These are phyloP conservation scores for Hypoxylon sp. DNA, from an alignment of 2,329 filamentous ascomycete genomes.

Conservation along the genomic window DNA sequence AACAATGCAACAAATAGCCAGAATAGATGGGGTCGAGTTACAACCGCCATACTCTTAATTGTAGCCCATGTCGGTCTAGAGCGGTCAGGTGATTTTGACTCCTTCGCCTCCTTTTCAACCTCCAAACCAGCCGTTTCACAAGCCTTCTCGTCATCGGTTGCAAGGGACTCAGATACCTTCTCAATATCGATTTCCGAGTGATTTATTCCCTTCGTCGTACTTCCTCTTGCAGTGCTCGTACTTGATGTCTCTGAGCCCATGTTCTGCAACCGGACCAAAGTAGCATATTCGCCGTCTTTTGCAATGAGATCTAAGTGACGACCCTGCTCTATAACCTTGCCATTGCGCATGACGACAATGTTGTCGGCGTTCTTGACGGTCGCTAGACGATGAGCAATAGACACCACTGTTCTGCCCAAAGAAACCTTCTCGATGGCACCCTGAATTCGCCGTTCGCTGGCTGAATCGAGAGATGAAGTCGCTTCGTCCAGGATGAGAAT, in stretches of 20 bases:
- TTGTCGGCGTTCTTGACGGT: conserved; percentile 74
- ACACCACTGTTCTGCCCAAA: conserved; percentile 70
- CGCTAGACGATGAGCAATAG: conserved; percentile 74
- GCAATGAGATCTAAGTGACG: conserved; percentile 71
- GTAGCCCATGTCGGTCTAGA: conserved; percentile 56
- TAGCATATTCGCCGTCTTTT: conserved; percentile 53
- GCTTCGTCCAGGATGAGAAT: conserved; percentile 66
- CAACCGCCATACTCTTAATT: conserved; percentile 56
- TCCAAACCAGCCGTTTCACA: conserved; percentile 24
- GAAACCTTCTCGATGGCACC: conserved; percentile 55
- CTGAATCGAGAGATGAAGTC: conserved; percentile 65
- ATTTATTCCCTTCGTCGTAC: conserved; percentile 49
- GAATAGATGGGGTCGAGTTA: conserved; percentile 59
- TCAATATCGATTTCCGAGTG: conserved; percentile 58
- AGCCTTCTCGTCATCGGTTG: conserved; percentile 38
- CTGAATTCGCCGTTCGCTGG: conserved; percentile 63
- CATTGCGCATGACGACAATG: conserved; percentile 75
- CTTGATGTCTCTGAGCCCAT: conserved; percentile 56
- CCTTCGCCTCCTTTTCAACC: conserved; percentile 33
- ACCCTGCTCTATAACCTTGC: conserved; percentile 72
- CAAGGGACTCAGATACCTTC: conserved; percentile 50
- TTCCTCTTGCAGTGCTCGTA: conserved; percentile 51
- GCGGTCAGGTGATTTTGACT: conserved; percentile 22
- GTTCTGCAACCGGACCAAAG: conserved; percentile 53
- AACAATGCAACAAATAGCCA: conserved; percentile 60